These are phyloP conservation scores for Dissophora globulifera DNA, from an alignment of 192 early-diverging fungal genomes.

Conservation along the genomic window DNA sequence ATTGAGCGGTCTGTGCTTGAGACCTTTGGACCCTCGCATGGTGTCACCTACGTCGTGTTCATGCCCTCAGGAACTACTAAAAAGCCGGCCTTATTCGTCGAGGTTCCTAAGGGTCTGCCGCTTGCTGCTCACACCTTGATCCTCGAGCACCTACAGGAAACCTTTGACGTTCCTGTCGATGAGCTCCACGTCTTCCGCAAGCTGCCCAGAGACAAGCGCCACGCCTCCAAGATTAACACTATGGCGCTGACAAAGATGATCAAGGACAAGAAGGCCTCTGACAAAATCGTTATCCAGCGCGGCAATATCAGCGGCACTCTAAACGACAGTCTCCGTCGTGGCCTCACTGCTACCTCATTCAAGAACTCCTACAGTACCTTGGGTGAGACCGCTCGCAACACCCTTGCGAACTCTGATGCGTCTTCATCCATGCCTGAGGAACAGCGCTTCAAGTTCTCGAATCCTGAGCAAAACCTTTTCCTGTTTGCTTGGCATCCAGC, in stretches of 20 bases:
- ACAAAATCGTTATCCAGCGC: conserved; percentile 34
- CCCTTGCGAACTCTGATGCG: conserved; percentile 5
- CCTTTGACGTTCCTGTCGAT: conserved; percentile 48
- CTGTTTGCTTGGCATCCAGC: conserved; percentile 39
- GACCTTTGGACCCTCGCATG: conserved; percentile 47
- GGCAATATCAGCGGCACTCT: conserved; percentile 34
- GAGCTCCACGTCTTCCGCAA: conserved; percentile 53
- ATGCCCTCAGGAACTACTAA: conserved; percentile 40
- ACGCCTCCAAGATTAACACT: conserved; percentile 53
- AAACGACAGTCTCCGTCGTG: conserved; percentile 46
- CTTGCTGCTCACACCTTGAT: conserved; percentile 35
- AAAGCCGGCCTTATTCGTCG: conserved; percentile 48
- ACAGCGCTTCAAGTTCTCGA: conserved; percentile 28
- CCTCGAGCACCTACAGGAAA: conserved; percentile 46
- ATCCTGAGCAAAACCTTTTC: conserved; percentile 40
- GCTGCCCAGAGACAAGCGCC: conserved; percentile 48
- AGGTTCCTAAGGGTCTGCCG: conserved; percentile 36
- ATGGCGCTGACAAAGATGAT: conserved; percentile 49
- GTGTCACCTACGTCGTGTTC: conserved; percentile 46
- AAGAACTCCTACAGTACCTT: conserved; percentile 20
- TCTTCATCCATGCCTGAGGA: neutral
- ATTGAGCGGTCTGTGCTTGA: conserved; percentile 50
- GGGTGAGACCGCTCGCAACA: conserved; percentile 16
- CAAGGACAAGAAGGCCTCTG: conserved; percentile 42
- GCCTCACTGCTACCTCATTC: conserved; percentile 29